These are phyloP conservation scores for Limonomyces culmigenus DNA, from an alignment of 1,284 basidiomycete genomes.

Conservation along the genomic window DNA sequence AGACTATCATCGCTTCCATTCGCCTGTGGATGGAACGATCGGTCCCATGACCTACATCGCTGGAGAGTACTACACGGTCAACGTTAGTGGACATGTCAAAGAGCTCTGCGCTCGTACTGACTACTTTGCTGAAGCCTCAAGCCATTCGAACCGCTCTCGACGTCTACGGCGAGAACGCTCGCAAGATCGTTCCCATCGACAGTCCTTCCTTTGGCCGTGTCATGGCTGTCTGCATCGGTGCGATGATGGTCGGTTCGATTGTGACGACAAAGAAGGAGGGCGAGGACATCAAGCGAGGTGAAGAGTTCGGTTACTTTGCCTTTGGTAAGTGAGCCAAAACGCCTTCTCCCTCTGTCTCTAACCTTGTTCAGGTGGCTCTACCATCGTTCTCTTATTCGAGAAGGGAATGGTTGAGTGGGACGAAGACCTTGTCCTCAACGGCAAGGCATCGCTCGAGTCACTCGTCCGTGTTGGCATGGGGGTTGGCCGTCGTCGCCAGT, in stretches of 20 bases:
- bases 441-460: conserved; percentile 71
- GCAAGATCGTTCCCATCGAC: conserved; percentile 82
- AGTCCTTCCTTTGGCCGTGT: conserved; percentile 77
- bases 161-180: conserved; percentile 87
- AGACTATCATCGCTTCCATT: conserved; percentile 95
- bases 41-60: conserved; percentile 68
- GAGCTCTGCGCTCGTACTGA: conserved; percentile 7
- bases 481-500: conserved; percentile 37
- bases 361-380: conserved; percentile 67
- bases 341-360: background rate
- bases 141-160: conserved; percentile 71
- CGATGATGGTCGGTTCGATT: conserved; percentile 92
- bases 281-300: conserved; percentile 59
- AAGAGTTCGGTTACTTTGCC: conserved; percentile 89
- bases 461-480: conserved; percentile 81
- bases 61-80: conserved; percentile 89
- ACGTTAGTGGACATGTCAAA: conserved; percentile 27
- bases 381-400: conserved; percentile 78
- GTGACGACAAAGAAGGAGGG: conserved; percentile 76
- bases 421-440: conserved; percentile 78
- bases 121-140: conserved; percentile 41
- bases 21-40: conserved; percentile 73
- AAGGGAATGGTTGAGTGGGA: conserved; percentile 76
- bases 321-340: conserved; percentile 46
- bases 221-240: conserved; percentile 79